Percentiles rank a stretch among this genome's conserved stretches.
Evolutionary conservation across 1,284 basidiomycete genomes (phyloP).

Genomic region (Ustilago trichophora): DNA sequence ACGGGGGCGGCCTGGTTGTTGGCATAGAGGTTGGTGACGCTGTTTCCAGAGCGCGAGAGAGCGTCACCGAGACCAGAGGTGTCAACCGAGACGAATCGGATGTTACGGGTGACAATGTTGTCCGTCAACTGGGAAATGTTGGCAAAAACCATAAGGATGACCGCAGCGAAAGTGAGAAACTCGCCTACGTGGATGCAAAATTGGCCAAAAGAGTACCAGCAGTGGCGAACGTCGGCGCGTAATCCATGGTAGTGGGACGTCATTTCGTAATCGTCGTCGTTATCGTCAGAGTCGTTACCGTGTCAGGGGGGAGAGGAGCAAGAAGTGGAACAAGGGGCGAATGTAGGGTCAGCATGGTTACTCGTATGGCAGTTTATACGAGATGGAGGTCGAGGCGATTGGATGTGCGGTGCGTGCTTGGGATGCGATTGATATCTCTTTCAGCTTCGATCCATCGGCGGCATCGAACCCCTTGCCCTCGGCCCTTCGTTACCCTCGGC

Average conservation of each 20-base stretch:
- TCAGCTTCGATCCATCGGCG: too few species aligned
- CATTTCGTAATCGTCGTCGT: slow-evolving; percentile 4
- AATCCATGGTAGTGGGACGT: slow-evolving; percentile 1
- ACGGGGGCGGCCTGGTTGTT: slow-evolving; percentile 25
- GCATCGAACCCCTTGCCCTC: slow-evolving; percentile 1
- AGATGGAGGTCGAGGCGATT: too few species aligned
- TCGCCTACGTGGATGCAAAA: slow-evolving; percentile 51
- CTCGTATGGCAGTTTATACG: neutral
- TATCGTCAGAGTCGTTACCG: neutral
- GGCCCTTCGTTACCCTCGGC: too few species aligned
- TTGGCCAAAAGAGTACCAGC: slow-evolving; percentile 19
- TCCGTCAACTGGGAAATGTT: slow-evolving; percentile 62
- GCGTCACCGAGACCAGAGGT: slow-evolving; percentile 35
- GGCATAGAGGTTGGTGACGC: slow-evolving; percentile 45
- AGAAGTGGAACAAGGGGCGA: neutral
- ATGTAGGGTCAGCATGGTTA: neutral
- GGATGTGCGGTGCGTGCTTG: too few species aligned
- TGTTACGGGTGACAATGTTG: slow-evolving; percentile 64
- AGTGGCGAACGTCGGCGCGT: slow-evolving; percentile 6
- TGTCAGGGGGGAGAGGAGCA: neutral
- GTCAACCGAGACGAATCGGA: slow-evolving; percentile 50
- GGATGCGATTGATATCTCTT: too few species aligned
- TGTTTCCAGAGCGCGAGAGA: slow-evolving; percentile 11
- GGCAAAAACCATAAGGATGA: slow-evolving; percentile 58
- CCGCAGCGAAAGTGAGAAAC: slow-evolving; percentile 62